These are phyloP conservation scores for Phialophora expanda DNA, from an alignment of 2,329 filamentous ascomycete genomes.

Conservation along the genomic window DNA sequence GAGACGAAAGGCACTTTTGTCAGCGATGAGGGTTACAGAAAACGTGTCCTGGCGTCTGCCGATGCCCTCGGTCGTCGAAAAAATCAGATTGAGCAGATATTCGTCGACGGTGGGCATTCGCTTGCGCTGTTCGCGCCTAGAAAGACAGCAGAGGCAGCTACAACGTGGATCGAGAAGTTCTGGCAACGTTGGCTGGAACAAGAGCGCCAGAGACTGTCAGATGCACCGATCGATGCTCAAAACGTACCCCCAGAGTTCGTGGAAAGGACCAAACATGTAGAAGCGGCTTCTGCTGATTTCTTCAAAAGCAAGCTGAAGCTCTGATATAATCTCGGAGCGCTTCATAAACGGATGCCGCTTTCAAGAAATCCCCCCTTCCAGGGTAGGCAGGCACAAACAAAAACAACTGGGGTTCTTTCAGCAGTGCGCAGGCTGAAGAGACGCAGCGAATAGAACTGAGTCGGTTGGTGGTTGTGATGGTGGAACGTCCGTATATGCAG, in stretches of 20 bases:
- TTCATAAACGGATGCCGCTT: background rate
- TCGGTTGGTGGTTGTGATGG: background rate
- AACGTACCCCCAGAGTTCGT: background rate
- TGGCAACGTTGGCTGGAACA: constrained; percentile 7
- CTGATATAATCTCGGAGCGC: background rate
- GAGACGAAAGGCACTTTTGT: constrained; percentile 5
- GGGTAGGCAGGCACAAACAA: background rate
- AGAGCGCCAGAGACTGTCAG: background rate
- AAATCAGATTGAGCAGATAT: constrained; percentile 13
- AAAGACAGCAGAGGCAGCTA: constrained; percentile 1
- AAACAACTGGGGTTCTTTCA: background rate
- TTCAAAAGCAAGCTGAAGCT: background rate
- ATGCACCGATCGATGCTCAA: background rate
- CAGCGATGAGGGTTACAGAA: constrained; percentile 9
- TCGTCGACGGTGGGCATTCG: constrained; percentile 13
- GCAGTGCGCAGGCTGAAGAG: background rate
- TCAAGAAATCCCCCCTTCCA: background rate
- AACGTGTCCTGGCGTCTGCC: constrained; percentile 1
- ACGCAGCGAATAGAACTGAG: background rate
- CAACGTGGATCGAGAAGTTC: constrained; percentile 2
- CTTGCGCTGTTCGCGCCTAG: constrained; percentile 13
- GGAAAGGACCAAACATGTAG: constrained; percentile 1
- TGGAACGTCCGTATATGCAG: constrained; percentile 23
- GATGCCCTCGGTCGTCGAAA: background rate
- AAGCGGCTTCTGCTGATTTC: background rate